Base-by-base conservation (phyloP, 2,329 filamentous ascomycete species). In the Emmonsia crescens region DNA sequence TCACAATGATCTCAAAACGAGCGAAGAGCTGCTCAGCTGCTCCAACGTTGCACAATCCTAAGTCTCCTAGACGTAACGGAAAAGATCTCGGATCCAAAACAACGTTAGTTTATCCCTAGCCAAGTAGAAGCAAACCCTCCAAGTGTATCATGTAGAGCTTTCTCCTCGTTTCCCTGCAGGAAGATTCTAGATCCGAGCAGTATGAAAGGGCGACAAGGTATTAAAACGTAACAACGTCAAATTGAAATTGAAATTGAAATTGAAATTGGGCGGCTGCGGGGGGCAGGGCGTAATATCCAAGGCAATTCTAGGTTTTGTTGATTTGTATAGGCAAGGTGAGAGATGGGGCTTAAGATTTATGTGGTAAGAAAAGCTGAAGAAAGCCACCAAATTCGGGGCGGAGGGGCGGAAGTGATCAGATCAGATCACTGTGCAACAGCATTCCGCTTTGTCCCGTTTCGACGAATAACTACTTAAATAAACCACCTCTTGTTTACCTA, bases 361-460 rank as follows among this genome's bases (percentile, higher is more conserved):
- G 21, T 2, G 31, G 31, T 21, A 9, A 33, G 54, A 38, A 33
- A 21, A 24, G 9, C 2, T 16, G 19, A 57, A 14, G 38, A 8
- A 16, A 31, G 16, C 31, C 46, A 49, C 49, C 46, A 21, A 21
- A 52, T 44, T 29, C 42, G 33, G 31, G 6, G 38, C 16, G 40
- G 55, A 29, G 16, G 38, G 38, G 24, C 36, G 21, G 40, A 31
- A 42, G 8, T 29, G 40, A 33, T 14, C 55, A 31, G 24, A 57
- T 57, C 55, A 46, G 36, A 42, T 42, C 46, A 38, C 46, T 27
- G 57, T 27, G 21, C 33, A 51, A 42, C 46, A 24, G 27, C 57
- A 52, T 60, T 24, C 59, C 29, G 49, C 48, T 44, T 54, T 42
- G 46, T 51, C 33, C 48, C 44, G n/a, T 59, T 59, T 24, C n/a